Percentiles rank a stretch among this genome's conserved stretches.
phyloP scores from a whole-genome alignment of 1,139 yeast genomes.

The Ogataea hybrid region DNA sequence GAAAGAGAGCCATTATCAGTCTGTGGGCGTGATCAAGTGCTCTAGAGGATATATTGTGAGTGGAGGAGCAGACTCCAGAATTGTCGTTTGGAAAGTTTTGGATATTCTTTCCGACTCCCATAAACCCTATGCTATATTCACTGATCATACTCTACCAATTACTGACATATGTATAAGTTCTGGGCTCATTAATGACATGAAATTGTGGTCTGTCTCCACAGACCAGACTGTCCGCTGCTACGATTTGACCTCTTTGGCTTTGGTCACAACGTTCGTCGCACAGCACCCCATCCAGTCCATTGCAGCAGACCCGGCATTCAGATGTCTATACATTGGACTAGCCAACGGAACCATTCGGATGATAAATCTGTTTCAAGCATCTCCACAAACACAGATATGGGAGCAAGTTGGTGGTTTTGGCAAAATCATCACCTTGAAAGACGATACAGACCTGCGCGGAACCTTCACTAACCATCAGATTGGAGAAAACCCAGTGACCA shows the following conservation, averaged over 20 bases:
- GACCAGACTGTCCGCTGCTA: conserved; percentile 77
- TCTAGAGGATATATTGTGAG: conserved; percentile 69
- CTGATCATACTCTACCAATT: conserved; percentile 76
- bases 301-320: conserved; percentile 77
- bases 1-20: conserved; percentile 84
- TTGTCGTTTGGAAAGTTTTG: conserved; percentile 67
- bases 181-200: conserved; percentile 57
- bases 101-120: conserved; percentile 47
- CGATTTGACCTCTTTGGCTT: conserved; percentile 42
- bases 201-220: conserved; percentile 65
- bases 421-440: conserved; percentile 49
- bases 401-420: conserved; percentile 59
- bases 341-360: conserved; percentile 58
- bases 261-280: conserved; percentile 70
- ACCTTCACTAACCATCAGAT: conserved; percentile 59
- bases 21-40: conserved; percentile 56
- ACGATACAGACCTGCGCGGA: conserved; percentile 47
- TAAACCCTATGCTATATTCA: conserved; percentile 51
- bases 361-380: conserved; percentile 49
- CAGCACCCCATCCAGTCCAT: conserved; percentile 57
- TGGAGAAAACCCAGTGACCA: conserved; percentile 40
- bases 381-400: conserved; percentile 35
- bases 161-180: conserved; percentile 56
- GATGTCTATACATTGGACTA: conserved; percentile 72
- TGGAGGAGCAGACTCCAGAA: conserved; percentile 81